Conservation (phyloP, 1,284 basidiomycete genomes). For the Sporisorium scitamineum region DNA sequence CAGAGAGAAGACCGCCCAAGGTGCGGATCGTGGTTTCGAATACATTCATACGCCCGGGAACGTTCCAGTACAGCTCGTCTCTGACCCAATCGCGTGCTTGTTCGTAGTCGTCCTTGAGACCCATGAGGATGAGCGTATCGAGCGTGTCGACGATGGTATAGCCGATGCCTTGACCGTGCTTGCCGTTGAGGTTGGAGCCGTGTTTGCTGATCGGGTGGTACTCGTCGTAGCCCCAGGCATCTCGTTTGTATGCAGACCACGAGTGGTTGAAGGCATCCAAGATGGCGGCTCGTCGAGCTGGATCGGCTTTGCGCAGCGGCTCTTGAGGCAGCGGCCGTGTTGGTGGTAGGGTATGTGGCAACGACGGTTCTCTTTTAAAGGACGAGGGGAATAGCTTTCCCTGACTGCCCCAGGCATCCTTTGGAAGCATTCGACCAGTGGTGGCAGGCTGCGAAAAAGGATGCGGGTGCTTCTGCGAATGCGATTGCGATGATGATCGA, state of each 20-base stretch:
- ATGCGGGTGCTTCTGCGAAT: neutral
- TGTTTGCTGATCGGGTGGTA: constrained; percentile 63
- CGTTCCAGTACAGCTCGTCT: constrained; percentile 79
- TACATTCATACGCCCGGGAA: constrained; percentile 84
- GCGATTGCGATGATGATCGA: neutral
- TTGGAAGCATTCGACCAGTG: neutral
- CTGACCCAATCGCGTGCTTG: constrained; percentile 84
- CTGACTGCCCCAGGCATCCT: constrained; percentile 5
- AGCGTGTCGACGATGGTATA: constrained; percentile 70
- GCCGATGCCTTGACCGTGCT: constrained; percentile 54
- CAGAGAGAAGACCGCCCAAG: constrained; percentile 84
- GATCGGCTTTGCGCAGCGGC: constrained; percentile 50
- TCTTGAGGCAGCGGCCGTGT: constrained; percentile 42
- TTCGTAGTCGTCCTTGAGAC: constrained; percentile 80
- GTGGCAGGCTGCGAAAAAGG: constrained; percentile 5
- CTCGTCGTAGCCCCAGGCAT: constrained; percentile 68
- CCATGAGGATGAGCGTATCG: constrained; percentile 89
- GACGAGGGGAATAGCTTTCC: neutral
- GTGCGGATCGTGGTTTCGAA: constrained; percentile 91
- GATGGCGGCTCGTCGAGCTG: constrained; percentile 48
- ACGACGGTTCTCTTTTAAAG: constrained; percentile 21
- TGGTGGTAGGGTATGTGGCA: constrained; percentile 48
- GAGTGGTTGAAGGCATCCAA: constrained; percentile 61
- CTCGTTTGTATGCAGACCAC: constrained; percentile 62
- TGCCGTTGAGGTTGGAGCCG: constrained; percentile 60